Conservation (phyloP, 192 early-diverging fungal species). For the Coemansia furcata region DNA sequence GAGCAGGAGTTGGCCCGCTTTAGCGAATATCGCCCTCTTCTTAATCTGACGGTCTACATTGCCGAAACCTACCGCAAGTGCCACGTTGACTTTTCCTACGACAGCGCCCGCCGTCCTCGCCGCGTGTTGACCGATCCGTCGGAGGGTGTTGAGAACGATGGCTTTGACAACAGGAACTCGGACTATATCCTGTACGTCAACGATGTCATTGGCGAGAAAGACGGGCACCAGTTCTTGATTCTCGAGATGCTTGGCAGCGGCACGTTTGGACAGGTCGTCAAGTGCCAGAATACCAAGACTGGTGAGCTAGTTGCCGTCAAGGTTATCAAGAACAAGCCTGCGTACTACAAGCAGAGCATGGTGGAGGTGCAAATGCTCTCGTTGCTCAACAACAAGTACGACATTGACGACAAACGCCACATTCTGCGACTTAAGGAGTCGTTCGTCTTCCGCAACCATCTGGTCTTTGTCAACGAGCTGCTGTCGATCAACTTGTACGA, state of each 20-base stretch:
- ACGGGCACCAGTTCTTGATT: conserved; percentile 90
- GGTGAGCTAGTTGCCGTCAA: conserved; percentile 91
- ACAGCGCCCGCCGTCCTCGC: conserved; percentile 75
- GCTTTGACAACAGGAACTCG: conserved; percentile 91
- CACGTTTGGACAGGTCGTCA: conserved; percentile 98
- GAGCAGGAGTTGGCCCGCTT: conserved; percentile 44
- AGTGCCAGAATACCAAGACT: conserved; percentile 91
- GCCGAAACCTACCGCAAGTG: conserved; percentile 71
- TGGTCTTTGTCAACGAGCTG: conserved; percentile 97
- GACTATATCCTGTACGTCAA: conserved; percentile 98
- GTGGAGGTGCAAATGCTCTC: conserved; percentile 95
- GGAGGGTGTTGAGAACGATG: conserved; percentile 86
- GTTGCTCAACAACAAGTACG: conserved; percentile 87
- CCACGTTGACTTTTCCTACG: conserved; percentile 83
- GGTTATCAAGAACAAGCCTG: conserved; percentile 97
- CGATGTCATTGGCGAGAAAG: conserved; percentile 90
- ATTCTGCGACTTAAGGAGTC: conserved; percentile 86
- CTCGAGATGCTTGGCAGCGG: conserved; percentile 92
- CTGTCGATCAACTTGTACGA: conserved; percentile 97
- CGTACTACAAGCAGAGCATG: conserved; percentile 97
- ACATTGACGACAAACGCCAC: conserved; percentile 83
- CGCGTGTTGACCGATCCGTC: conserved; percentile 93
- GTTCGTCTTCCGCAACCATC: conserved; percentile 90
- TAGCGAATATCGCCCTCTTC: conserved; percentile 53
- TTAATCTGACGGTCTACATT: conserved; percentile 59